phyloP scores from a whole-genome alignment of 2,329 filamentous ascomycete species.

The Colletotrichum eremochloae region DNA sequence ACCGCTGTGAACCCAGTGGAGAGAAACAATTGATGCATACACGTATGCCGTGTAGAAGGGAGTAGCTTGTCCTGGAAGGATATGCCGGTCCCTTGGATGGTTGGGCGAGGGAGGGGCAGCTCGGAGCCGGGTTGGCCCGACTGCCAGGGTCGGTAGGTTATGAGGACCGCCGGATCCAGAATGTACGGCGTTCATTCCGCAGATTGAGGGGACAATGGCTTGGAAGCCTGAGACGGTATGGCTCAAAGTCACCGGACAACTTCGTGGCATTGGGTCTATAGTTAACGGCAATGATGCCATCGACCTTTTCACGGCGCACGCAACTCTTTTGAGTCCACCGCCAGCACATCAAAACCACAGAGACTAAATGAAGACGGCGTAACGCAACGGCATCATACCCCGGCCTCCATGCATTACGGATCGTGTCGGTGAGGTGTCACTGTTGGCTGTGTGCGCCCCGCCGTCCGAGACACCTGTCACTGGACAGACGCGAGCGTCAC shows the following conservation, averaged over 20 bases:
- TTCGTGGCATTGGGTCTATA: not conserved
- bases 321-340: not conserved
- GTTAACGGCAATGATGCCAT: not conserved
- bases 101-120: not conserved
- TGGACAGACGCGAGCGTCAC: constrained; percentile 17
- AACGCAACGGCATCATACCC: constrained; percentile 1
- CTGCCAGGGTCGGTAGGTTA: no score
- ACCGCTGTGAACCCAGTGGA: not conserved
- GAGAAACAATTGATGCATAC: not conserved
- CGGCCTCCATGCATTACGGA: not conserved
- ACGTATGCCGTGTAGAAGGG: not conserved
- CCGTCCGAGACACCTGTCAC: constrained; percentile 23
- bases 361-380: not conserved
- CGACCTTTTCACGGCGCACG: not conserved
- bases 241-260: no score
- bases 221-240: not conserved
- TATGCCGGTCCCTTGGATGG: constrained; percentile 11
- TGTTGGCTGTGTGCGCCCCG: not conserved
- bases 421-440: constrained; percentile 15
- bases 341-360: not conserved
- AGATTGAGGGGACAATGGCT: not conserved
- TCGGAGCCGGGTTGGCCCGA: constrained; percentile 14
- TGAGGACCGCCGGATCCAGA: not conserved
- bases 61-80: constrained; percentile 7
- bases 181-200: not conserved